Conservation (phyloP, 805 yeast genomes). For the Cyberlindnera samutprakarnensis region DNA sequence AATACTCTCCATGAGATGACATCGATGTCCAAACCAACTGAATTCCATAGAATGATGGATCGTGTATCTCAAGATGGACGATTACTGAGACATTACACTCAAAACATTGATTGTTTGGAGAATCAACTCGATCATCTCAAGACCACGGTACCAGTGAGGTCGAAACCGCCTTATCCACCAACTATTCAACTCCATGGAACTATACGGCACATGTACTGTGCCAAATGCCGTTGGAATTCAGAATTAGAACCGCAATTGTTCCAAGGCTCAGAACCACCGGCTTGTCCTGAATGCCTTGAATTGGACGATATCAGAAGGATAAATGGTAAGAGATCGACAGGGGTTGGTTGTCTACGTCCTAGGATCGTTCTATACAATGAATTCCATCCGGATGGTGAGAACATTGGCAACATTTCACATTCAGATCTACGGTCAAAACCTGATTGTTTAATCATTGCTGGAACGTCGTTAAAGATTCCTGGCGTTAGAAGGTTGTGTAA, state of each 20-base stretch:
- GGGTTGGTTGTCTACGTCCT: slow-evolving; percentile 54
- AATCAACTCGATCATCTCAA: slow-evolving; percentile 41
- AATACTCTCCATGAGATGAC: slow-evolving; percentile 52
- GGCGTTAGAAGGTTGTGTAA: slow-evolving; percentile 57
- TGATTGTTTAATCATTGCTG: slow-evolving; percentile 75
- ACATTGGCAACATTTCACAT: slow-evolving; percentile 70
- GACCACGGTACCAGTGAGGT: slow-evolving; percentile 42
- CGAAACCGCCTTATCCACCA: slow-evolving; percentile 39
- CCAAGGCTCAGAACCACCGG: slow-evolving; percentile 35
- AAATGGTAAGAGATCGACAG: slow-evolving; percentile 62
- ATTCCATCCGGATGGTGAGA: slow-evolving; percentile 80
- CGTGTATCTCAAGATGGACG: slow-evolving; percentile 53
- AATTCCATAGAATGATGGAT: slow-evolving; percentile 62
- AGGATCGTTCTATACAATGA: slow-evolving; percentile 68
- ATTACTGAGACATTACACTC: slow-evolving; percentile 72
- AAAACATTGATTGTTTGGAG: slow-evolving; percentile 82
- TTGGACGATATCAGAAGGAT: slow-evolving; percentile 45
- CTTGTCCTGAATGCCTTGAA: slow-evolving; percentile 62
- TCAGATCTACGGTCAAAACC: slow-evolving; percentile 57
- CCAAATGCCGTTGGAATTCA: slow-evolving; percentile 60
- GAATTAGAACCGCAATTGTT: slow-evolving; percentile 48
- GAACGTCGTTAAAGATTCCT: slow-evolving; percentile 79
- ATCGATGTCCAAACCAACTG: slow-evolving; percentile 54
- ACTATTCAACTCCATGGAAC: slow-evolving; percentile 85
- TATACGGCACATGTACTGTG: slow-evolving; percentile 62